phyloP scores from a whole-genome alignment of 768 basidiomycete genomes.

The Naganishia antarctica region DNA sequence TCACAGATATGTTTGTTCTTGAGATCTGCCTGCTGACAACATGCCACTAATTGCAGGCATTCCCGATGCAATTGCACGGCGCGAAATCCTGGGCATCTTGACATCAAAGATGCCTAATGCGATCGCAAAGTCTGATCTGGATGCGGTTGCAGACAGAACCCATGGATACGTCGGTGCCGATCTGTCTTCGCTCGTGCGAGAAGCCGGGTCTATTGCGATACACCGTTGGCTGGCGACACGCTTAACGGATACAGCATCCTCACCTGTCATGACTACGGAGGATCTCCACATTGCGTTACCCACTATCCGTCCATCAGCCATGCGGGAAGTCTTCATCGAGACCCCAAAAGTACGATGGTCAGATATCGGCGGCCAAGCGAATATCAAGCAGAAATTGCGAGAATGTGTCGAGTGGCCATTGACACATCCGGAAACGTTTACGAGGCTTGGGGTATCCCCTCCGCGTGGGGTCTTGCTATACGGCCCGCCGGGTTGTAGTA shows the following conservation, averaged over 20 bases:
- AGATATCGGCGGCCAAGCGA: constrained; percentile 82
- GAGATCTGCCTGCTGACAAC: no score
- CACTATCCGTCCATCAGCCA: constrained; percentile 79
- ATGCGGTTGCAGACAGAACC: constrained; percentile 63
- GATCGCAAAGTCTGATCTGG: constrained; percentile 61
- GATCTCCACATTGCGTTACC: constrained; percentile 72
- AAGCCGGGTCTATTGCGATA: constrained; percentile 86
- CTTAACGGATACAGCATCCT: constrained; percentile 6
- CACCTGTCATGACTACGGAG: constrained; percentile 52
- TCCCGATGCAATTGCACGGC: constrained; percentile 77
- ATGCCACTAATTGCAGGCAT: constrained; percentile 57
- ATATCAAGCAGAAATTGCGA: constrained; percentile 74
- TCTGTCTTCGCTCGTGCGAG: constrained; percentile 81
- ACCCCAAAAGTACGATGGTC: constrained; percentile 73
- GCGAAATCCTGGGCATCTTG: constrained; percentile 79
- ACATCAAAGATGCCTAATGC: constrained; percentile 73
- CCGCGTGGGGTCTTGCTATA: constrained; percentile 87
- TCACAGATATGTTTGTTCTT: constrained; percentile 11
- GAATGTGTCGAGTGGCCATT: constrained; percentile 96
- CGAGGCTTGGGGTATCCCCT: constrained; percentile 76
- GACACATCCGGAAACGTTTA: constrained; percentile 76
- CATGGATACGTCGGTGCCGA: constrained; percentile 98
- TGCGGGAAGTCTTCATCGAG: constrained; percentile 88
- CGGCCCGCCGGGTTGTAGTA: constrained; percentile 95
- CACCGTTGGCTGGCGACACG: constrained; percentile 63